Base-by-base conservation (phyloP, 257 asterid genomes). In the Coffea eugenioides region DNA sequence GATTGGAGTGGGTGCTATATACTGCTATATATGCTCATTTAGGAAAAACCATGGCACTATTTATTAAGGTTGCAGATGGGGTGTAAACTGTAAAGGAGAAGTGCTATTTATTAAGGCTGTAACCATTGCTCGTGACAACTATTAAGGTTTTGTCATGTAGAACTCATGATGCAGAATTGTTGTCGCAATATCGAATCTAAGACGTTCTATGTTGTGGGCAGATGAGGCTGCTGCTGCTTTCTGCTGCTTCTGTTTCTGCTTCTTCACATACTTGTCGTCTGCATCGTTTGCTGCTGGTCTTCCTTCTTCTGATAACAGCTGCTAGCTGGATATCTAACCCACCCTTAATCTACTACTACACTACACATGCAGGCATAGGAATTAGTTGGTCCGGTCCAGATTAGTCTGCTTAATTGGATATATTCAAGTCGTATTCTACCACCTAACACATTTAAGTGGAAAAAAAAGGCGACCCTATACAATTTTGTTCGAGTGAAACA, bases 101-200 rank as follows among this genome's bases (percentile, higher is more conserved):
- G 27, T 62, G 20, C 45, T 3, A 75, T 41, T 56, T 15, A 68
- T 7, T 59, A 74, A 54, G 49, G 78, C 41, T 39, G 72, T 25
- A 43, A 45, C 73, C 62, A 51, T 39, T 4, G 43, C 80, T 45
- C 48, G 69, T 79, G 76, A 71, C 82, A 61, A 71, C 77, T 71
- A 79, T 41, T 39, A 39, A 61, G 12, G 49, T 71, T 56, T 74
- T 71, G 54, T 71, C 73, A 61, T 61, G 41, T 59, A 43, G 10
- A 45, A 43, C n/a, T 79, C 34, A 79, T 36, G 41, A 71, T 41
- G 23, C 27, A 3, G 6, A 0, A 23, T 65, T 64, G 73, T n/a
- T 64, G 73, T n/a, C 15, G 16, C 41, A 71, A n/a, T 16, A 62
- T 20, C 64, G 79, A 68, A 76, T 43, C 31, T 45, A 39, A 20